Conservation (phyloP, 1,139 yeast genomes). For the Neolecta irregularis region DNA sequence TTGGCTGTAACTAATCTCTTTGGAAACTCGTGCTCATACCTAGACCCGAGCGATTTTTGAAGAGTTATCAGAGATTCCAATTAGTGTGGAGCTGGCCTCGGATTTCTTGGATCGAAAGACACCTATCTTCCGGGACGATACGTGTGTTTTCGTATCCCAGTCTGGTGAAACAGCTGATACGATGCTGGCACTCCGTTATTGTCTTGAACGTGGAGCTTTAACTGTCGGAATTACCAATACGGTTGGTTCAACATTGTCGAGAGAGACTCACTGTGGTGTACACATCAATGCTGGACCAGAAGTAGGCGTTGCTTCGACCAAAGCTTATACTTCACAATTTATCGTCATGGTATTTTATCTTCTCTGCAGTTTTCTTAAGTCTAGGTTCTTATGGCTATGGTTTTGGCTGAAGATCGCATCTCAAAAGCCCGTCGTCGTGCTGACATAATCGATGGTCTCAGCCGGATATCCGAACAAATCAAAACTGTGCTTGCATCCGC, state of each 20-base stretch:
- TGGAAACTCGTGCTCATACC: background rate
- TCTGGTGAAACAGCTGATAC: slow-evolving; percentile 99
- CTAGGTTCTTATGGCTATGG: slow-evolving; percentile 71
- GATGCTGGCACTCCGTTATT: slow-evolving; percentile 89
- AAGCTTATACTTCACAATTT: slow-evolving; percentile 96
- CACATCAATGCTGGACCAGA: slow-evolving; percentile 99
- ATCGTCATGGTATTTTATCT: slow-evolving; percentile 51
- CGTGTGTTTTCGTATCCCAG: slow-evolving; percentile 94
- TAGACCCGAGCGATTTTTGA: slow-evolving; percentile 82
- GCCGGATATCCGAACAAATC: slow-evolving; percentile 74
- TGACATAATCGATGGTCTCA: slow-evolving; percentile 77
- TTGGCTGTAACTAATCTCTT: slow-evolving; percentile 35
- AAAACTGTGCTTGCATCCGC: slow-evolving; percentile 60
- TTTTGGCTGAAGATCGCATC: slow-evolving; percentile 79
- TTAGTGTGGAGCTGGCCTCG: slow-evolving; percentile 88
- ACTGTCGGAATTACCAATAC: slow-evolving; percentile 91
- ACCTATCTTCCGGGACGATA: slow-evolving; percentile 95
- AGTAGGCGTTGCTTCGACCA: slow-evolving; percentile 99
- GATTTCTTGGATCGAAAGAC: slow-evolving; percentile 91
- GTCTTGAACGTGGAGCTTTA: slow-evolving; percentile 91
- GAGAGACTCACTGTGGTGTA: slow-evolving; percentile 97
- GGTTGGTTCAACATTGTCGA: slow-evolving; percentile 91
- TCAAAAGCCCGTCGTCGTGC: slow-evolving; percentile 60
- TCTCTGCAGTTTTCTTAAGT: background rate
- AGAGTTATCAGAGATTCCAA: slow-evolving; percentile 93